These are phyloP conservation scores for Chalciporus piperatus DNA, from an alignment of 768 basidiomycete genomes.

Conservation along the genomic window DNA sequence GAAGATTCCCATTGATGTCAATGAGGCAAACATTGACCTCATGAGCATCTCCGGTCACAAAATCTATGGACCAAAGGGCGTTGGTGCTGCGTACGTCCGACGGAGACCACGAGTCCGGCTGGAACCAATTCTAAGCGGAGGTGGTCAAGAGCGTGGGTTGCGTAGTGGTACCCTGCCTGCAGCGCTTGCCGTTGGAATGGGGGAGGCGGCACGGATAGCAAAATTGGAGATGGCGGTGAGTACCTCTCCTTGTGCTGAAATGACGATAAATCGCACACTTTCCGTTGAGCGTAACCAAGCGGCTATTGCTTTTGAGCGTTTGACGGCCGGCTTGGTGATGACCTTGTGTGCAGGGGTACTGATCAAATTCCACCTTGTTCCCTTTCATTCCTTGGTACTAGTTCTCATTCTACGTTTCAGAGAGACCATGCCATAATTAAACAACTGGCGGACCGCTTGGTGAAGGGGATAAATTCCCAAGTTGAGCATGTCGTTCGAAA, in stretches of 20 bases:
- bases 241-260: constrained; percentile 25
- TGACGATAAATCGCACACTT: constrained; percentile 51
- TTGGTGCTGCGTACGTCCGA: constrained; percentile 93
- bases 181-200: constrained; percentile 85
- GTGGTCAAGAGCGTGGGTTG: constrained; percentile 95
- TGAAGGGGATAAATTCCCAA: constrained; percentile 74
- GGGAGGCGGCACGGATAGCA: constrained; percentile 92
- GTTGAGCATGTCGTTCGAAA: constrained; percentile 93
- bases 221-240: constrained; percentile 90
- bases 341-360: constrained; percentile 94
- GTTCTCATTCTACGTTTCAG: constrained; percentile 37
- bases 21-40: constrained; percentile 92
- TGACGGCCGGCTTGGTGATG: constrained; percentile 56
- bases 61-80: constrained; percentile 95
- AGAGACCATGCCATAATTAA: constrained; percentile 76
- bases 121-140: constrained; percentile 93
- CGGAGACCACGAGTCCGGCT: constrained; percentile 88
- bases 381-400: neutral
- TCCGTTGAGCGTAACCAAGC: constrained; percentile 40
- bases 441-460: constrained; percentile 74
- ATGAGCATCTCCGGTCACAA: constrained; percentile 98
- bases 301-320: constrained; percentile 24
- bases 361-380: constrained; percentile 35
- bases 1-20: constrained; percentile 90
- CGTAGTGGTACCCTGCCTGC: constrained; percentile 93